Percentiles rank a stretch among this genome's conserved stretches.
phyloP scores from a whole-genome alignment of 495 filamentous ascomycete species.

The Astrocystis sublimbata region DNA sequence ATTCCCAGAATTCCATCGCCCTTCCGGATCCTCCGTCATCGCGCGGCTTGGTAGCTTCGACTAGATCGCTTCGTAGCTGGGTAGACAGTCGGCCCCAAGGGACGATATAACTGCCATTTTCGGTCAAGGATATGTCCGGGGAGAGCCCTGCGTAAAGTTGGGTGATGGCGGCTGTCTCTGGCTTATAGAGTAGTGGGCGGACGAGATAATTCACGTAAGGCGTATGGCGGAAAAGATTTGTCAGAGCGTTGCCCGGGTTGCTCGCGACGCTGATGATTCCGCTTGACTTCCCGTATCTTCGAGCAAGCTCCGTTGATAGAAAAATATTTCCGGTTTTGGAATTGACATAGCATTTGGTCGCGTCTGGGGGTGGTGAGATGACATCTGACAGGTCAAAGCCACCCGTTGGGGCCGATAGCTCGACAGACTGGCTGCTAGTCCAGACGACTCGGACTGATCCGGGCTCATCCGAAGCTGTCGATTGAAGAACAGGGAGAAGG shows the following conservation, averaged over 20 bases:
- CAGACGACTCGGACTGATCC: conserved; percentile 37
- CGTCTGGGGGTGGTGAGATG: conserved; percentile 21
- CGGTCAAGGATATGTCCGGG: conserved; percentile 33
- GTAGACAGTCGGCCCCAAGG: conserved; percentile 41
- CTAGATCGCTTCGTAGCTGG: conserved; percentile 20
- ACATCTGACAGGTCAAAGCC: conserved; percentile 38
- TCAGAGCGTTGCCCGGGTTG: conserved; percentile 45
- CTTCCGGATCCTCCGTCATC: conserved; percentile 24
- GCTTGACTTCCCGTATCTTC: conserved; percentile 19
- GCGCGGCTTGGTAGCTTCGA: conserved; percentile 15
- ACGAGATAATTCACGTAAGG: conserved; percentile 21
- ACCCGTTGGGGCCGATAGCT: conserved; percentile 27
- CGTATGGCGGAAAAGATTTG: conserved; percentile 32
- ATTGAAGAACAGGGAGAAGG: conserved; percentile 37
- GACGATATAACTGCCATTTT: conserved; percentile 41
- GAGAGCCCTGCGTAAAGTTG: conserved; percentile 46
- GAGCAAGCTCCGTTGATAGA: conserved; percentile 35
- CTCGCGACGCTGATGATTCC: conserved; percentile 40
- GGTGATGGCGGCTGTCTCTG: conserved; percentile 42
- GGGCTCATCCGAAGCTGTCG: conserved; percentile 13
- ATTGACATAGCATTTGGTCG: conserved; percentile 35
- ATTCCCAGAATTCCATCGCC: conserved; percentile 28
- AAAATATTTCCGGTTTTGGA: conserved; percentile 46
- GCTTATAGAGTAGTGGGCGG: conserved; percentile 32
- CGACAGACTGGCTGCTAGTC: conserved; percentile 30